Percentiles rank a stretch among this genome's conserved stretches.
Evolutionary conservation across 139 green algal genomes (phyloP).

Genomic region (Diplosphaera chodatii): DNA sequence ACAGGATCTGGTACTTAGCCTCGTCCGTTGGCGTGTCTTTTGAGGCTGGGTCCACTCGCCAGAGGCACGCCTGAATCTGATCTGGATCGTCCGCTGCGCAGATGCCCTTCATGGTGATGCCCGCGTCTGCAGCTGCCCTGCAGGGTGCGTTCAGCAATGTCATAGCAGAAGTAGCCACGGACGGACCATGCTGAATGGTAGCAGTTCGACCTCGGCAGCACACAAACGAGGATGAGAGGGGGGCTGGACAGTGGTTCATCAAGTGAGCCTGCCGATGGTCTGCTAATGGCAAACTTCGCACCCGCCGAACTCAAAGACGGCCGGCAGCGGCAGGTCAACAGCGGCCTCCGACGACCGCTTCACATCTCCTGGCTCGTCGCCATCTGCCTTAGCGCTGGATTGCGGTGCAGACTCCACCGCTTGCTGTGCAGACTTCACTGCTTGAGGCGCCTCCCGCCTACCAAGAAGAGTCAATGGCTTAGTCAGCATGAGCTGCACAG

Average conservation of each 20-base stretch:
- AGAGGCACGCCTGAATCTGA: neutral
- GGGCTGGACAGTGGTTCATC: too few relatives aligned
- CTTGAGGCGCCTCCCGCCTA: neutral
- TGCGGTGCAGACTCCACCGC: too few relatives aligned
- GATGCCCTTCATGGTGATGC: neutral
- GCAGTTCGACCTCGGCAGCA: too few relatives aligned
- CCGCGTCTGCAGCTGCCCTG: neutral
- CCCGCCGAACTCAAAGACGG: neutral
- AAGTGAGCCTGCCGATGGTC: too few relatives aligned
- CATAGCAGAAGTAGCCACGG: too few relatives aligned
- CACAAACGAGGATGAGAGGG: too few relatives aligned
- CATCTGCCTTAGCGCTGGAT: neutral
- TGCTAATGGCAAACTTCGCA: neutral
- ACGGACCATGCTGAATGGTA: too few relatives aligned
- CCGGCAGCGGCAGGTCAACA: neutral
- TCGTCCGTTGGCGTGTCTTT: neutral
- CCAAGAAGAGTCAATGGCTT: too few relatives aligned
- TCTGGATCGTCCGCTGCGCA: neutral
- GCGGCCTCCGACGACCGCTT: neutral
- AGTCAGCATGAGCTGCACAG: too few relatives aligned
- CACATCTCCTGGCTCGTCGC: neutral
- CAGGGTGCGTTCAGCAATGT: neutral
- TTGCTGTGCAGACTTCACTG: too few relatives aligned
- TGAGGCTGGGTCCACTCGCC: neutral
- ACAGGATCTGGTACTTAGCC: neutral